Evolutionary conservation across 345 rosid genomes (phyloP).

Genomic region (Populus tremula): DNA sequence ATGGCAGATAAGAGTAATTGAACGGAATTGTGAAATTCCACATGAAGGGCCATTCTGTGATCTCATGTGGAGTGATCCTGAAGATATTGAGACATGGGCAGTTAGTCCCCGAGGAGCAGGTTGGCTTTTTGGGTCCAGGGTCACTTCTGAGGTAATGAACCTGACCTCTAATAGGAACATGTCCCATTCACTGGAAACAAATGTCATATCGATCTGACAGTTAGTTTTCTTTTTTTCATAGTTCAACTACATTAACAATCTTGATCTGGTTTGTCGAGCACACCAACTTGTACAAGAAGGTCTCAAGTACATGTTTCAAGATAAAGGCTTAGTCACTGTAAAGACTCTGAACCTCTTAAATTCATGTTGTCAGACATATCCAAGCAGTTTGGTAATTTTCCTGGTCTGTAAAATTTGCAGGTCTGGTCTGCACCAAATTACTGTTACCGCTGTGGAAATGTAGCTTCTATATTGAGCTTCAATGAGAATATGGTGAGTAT

Average conservation of each 20-base stretch:
- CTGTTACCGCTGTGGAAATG: constrained; percentile 99
- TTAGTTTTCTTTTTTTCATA: constrained; percentile 30
- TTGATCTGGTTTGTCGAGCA: constrained; percentile 94
- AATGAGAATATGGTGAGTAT: constrained; percentile 81
- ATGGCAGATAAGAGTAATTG: constrained; percentile 81
- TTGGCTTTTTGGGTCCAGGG: constrained; percentile 99
- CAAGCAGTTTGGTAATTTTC: constrained; percentile 21
- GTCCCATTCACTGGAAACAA: constrained; percentile 3
- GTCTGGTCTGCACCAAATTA: constrained; percentile 99
- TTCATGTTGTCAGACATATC: neutral
- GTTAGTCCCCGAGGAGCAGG: constrained; percentile 99
- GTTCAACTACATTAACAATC: constrained; percentile 94
- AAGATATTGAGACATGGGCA: constrained; percentile 99
- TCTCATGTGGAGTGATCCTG: constrained; percentile 99
- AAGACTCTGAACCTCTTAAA: constrained; percentile 20
- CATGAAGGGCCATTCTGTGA: constrained; percentile 99
- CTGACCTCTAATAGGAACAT: neutral
- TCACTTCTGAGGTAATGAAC: constrained; percentile 81
- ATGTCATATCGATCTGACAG: constrained; percentile 10
- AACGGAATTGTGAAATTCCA: constrained; percentile 95
- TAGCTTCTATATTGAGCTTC: constrained; percentile 97
- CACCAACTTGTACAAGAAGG: constrained; percentile 99
- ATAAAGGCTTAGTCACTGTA: constrained; percentile 98
- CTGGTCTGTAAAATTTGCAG: constrained; percentile 40
- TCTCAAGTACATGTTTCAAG: constrained; percentile 98